Base-by-base conservation (phyloP, 176 grass and related monocot species). In the Panicum miliaceum region DNA sequence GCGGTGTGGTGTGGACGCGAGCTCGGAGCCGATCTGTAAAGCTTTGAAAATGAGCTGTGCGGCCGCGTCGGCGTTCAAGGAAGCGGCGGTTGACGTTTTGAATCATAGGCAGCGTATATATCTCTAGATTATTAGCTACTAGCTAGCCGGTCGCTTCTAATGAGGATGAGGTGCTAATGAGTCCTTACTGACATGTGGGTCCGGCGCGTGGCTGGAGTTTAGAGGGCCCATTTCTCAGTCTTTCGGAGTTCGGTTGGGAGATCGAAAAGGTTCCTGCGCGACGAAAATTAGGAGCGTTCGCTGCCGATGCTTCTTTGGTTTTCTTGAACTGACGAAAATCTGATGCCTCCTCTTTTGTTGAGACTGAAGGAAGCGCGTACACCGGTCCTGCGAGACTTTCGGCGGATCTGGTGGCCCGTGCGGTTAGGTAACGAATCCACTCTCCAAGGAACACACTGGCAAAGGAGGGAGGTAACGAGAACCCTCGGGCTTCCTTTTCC, bases 21-120 rank as follows among this genome's bases (percentile, higher is more conserved):
- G 26, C 63, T 26, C 1, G 35, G 18, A 18, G 71, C 83, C 73
- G 83, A 86, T 77, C 78, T 90, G 83, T 71, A 78, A 82, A 82
- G 57, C 14, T n/a, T 40, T 75, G 81, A 32, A 81, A 63, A 71
- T 38, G 83, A 53, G 71, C 38, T 68, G 82, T 62, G 40, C 74
- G 41, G 45, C 52, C 8, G 64, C 32, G 73, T 37, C 18, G 59
- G 34, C 72, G 47, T 25, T 75, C 42, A 76, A 66, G 78, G 75
- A 76, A 35, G 7, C 48, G 46, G 5, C 12, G 7, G 40, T 25
- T 57, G 70, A 60, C 12, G 37, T 22, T 72, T 64, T 34, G 57
- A 36, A 36, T 60, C 13, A 5, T 45, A 29, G 59, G n/a, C n/a
- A n/a, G n/a, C n/a, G n/a, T n/a, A n/a, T 12, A 14, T 15, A 32